Base-by-base conservation (phyloP, 768 basidiomycete species). In the Crepidotus variabilis region DNA sequence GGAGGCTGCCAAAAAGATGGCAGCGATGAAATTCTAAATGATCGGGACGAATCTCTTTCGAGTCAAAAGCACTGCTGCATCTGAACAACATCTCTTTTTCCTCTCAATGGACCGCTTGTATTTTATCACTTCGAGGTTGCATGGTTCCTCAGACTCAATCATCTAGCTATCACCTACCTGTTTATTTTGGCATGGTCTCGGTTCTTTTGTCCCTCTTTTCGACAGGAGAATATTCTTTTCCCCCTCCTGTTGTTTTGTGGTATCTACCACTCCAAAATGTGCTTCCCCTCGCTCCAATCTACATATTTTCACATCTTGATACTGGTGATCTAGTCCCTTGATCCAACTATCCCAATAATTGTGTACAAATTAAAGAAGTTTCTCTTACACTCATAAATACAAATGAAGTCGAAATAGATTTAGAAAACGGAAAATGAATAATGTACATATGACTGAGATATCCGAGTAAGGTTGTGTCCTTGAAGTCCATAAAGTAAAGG, bases 1-100 rank as follows among this genome's bases (percentile, higher is more conserved):
- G 10, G 63, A 63, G 4, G 63, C 57, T 16, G 53, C 55, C 6
- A 60, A 63, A 61, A 62, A 51, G 51, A 58, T 62, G 62, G 23
- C 22, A 39, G 51, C 48, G 6, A 60, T 57, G 35, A 28, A 54
- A 39, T 43, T 43, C 28, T 54, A 28, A 28, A 28, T 28, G 28
- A 4, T 28, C 28, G 52, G 22, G 28, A 43, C 21, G 22, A n/a
- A n/a, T n/a, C n/a, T n/a, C n/a, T n/a, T n/a, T n/a, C n/a, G n/a
- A n/a, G n/a, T n/a, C n/a, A n/a, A n/a, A n/a, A n/a, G n/a, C n/a
- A 46, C 20, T n/a, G 14, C 22, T 11, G 47, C 21, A 7, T 35
- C 46, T 57, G 18, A 34, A 28, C 36, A 39, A n/a, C 8, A 28
- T 28, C 28, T 52, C 49, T 47, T 24, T 57, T 54, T 45, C 50